A percentile compares a stretch with the other conserved stretches of the same genome.
Conservation (phyloP, 176 grass and related monocot species). For the Rhipidocladum racemiflorum region DNA sequence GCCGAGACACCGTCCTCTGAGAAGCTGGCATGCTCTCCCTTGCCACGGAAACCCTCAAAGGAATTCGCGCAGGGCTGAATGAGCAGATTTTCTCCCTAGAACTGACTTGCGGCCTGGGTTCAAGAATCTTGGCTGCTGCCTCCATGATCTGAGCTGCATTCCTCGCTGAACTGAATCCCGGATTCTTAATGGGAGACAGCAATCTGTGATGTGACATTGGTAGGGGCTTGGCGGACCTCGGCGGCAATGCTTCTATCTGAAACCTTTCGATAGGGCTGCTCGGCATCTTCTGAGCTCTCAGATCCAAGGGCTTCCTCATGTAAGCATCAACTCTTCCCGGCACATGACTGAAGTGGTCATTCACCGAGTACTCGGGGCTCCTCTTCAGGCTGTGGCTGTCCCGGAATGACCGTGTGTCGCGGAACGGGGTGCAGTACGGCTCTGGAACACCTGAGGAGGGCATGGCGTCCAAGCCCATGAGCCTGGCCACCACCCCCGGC, state of each 20-base stretch:
- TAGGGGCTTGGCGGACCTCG: constrained; percentile 47
- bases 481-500: constrained; percentile 75
- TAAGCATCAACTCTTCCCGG: constrained; percentile 45
- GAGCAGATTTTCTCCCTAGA: constrained; percentile 60
- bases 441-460: constrained; percentile 48
- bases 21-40: constrained; percentile 34
- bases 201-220: constrained; percentile 51
- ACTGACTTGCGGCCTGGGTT: constrained; percentile 59
- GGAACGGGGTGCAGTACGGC: constrained; percentile 65
- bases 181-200: constrained; percentile 73
- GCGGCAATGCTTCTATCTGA: constrained; percentile 62
- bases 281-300: constrained; percentile 75
- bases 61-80: constrained; percentile 47
- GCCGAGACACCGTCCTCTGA: constrained; percentile 36
- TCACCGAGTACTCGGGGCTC: constrained; percentile 45
- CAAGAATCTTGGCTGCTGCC: constrained; percentile 75
- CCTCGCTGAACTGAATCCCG: constrained; percentile 58
- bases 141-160: constrained; percentile 85
- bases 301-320: constrained; percentile 58
- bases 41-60: constrained; percentile 41
- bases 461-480: constrained; percentile 90
- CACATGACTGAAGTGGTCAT: constrained; percentile 42
- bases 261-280: constrained; percentile 82
- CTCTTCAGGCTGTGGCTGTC: constrained; percentile 52
- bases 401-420: constrained; percentile 50